Base-by-base conservation (phyloP, 2,329 filamentous ascomycete species). In the Botrytis pseudocinerea region DNA sequence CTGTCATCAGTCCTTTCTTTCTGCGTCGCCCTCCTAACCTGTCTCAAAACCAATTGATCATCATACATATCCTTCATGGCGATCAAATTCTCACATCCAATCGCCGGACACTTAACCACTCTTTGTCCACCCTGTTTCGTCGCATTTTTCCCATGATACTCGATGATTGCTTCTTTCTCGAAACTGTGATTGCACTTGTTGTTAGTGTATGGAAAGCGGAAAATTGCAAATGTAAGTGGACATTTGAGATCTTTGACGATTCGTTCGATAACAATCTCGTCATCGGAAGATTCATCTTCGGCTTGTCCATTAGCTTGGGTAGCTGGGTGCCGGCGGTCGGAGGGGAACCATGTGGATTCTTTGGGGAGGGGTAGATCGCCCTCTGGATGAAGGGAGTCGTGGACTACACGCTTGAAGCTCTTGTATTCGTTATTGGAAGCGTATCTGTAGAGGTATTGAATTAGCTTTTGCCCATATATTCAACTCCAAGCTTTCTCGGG, bases 121-220 rank as follows among this genome's bases (percentile, higher is more conserved):
- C 32, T 63, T 74, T 78, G 12, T 35, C 48, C 7, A 65, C 72
- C 40, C 40, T 20, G 62, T 7, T 48, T 18, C 22, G 69, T 73
- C 2, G 73, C 76, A 38, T 76, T 69, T 1, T 64, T 48, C 5
- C 71, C 44, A 63, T 77, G 64, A 69, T 78, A 90, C 61, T 89
- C 86, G 38, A 88, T 73, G 57, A 95, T 90, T 0, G 89, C 88
- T 1, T 80, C 78, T 80, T 88, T 91, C 79, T 95, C 91, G 79
- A 93, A 95, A 0, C 87, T 90, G 80, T 95, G 92, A 72, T 88
- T 89, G 83, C 92, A 95, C 76, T 88, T 87, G 22, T 80, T 83
- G 77, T 88, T 92, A 72, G 88, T 92, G 78, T 88, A 89, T 0
- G 92, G 92, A 70, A 93, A 86, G 60, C 84, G 83, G 83, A 93